Percentiles rank a stretch among this genome's conserved stretches.
Conservation (phyloP, 805 yeast genomes). For the Starmerella stellata region DNA sequence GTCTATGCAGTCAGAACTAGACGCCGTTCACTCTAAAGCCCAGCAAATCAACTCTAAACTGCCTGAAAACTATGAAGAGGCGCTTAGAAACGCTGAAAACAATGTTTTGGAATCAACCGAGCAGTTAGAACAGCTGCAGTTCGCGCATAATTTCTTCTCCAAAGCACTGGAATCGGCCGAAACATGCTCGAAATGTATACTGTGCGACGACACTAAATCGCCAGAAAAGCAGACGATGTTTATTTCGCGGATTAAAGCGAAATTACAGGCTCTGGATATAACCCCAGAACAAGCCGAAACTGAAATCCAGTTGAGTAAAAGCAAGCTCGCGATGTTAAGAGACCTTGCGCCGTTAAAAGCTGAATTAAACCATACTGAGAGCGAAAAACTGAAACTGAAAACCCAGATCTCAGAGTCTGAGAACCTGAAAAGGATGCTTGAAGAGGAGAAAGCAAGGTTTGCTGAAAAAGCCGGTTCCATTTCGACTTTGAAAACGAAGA, state of each 20-base stretch:
- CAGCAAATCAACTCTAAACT: no score
- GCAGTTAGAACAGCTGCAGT: conserved; percentile 47
- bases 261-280: conserved; percentile 22
- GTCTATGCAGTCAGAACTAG: no score
- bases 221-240: conserved; percentile 17
- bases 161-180: conserved; percentile 52
- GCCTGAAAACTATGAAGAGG: conserved; percentile 21
- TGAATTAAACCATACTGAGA: no score
- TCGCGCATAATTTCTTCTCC: conserved; percentile 49
- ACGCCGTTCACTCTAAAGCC: no score
- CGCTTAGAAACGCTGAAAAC: conserved; percentile 32
- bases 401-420: neutral
- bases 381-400: no score
- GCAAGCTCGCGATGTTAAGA: conserved; percentile 8
- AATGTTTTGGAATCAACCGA: conserved; percentile 44
- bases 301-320: conserved; percentile 15
- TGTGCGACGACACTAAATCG: conserved; percentile 55
- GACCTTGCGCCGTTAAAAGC: neutral
- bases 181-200: conserved; percentile 36
- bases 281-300: conserved; percentile 24
- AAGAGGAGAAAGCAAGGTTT: neutral
- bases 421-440: neutral
- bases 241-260: conserved; percentile 17
- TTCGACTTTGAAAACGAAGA: neutral
- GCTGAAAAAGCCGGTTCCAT: neutral